A percentile compares a stretch with the other conserved stretches of the same genome.
Evolutionary conservation across 176 grass and related monocot genomes (phyloP).

Genomic region (Rhipidocladum racemiflorum): DNA sequence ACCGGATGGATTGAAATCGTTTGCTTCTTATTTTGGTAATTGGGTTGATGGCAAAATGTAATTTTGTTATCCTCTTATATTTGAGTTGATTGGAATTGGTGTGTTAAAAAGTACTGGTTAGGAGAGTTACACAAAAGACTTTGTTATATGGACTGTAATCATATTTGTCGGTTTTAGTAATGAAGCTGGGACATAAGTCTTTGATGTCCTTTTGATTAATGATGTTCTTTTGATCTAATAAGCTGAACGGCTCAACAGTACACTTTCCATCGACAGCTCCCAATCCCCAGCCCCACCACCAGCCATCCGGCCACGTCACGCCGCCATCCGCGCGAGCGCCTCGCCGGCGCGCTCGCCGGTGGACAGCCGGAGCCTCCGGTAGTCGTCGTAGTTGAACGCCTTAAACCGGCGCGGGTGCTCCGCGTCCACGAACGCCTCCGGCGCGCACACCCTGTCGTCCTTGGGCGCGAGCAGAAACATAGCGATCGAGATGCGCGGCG

Average conservation of each 20-base stretch:
- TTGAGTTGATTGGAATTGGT: too few relatives aligned
- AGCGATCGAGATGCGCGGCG: constrained; percentile 65
- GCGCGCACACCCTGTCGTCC: constrained; percentile 63
- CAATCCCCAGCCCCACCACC: neutral
- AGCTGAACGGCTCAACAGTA: neutral
- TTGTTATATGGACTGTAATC: too few relatives aligned
- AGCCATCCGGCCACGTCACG: neutral
- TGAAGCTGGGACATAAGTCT: too few relatives aligned
- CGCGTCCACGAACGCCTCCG: constrained; percentile 43
- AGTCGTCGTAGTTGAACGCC: constrained; percentile 57
- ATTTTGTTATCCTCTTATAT: too few relatives aligned
- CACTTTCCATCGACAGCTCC: neutral
- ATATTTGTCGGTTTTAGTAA: too few relatives aligned
- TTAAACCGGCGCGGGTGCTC: constrained; percentile 56
- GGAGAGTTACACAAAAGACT: too few relatives aligned
- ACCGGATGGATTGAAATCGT: too few relatives aligned
- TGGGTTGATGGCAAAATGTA: too few relatives aligned
- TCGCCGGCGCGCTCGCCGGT: constrained; percentile 59
- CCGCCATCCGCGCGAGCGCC: constrained; percentile 46
- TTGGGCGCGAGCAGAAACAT: constrained; percentile 78
- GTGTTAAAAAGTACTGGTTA: too few relatives aligned
- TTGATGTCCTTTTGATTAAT: too few relatives aligned
- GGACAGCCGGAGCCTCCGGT: constrained; percentile 54
- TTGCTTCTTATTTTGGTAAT: too few relatives aligned
- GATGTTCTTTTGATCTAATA: too few relatives aligned